Evolutionary conservation across 495 filamentous ascomycete species (phyloP).

Genomic region (Podospora bellae-mahoneyi): DNA sequence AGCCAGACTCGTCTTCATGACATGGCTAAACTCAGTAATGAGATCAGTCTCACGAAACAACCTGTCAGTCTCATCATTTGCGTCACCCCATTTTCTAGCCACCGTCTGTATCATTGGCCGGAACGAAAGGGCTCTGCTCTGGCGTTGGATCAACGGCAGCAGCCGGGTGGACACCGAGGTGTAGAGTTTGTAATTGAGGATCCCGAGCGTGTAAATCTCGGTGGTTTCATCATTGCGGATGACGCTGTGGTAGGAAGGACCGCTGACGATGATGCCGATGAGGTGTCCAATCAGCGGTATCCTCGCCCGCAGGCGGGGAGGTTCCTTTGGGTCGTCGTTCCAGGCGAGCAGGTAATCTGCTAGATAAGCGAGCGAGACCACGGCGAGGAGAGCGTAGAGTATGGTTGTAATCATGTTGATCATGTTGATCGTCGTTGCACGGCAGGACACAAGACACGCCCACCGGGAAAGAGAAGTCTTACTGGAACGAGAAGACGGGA

Average conservation of each 20-base stretch:
- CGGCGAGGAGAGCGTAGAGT: not conserved
- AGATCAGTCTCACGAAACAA: not conserved
- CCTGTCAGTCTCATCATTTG: not conserved
- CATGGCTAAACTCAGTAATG: not conserved
- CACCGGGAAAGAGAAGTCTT: too few relatives aligned
- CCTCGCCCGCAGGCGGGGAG: not conserved
- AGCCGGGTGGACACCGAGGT: not conserved
- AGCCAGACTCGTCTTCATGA: not conserved
- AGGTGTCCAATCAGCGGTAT: not conserved
- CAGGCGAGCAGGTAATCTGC: not conserved
- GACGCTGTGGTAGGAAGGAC: not conserved
- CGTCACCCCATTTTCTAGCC: not conserved
- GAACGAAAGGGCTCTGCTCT: not conserved
- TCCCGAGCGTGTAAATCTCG: conserved; percentile 1
- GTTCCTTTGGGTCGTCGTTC: not conserved
- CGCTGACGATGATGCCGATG: not conserved
- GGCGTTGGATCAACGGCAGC: not conserved
- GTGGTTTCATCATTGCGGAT: not conserved
- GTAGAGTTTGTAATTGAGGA: conserved; percentile 1
- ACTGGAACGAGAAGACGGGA: too few relatives aligned
- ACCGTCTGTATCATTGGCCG: not conserved
- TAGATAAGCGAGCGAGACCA: not conserved
- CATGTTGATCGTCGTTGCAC: not conserved
- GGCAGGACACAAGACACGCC: too few relatives aligned
- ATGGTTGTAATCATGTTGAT: not conserved